Conservation (phyloP, 2,329 filamentous ascomycete genomes). For the Clarireedia homoeocarpa region DNA sequence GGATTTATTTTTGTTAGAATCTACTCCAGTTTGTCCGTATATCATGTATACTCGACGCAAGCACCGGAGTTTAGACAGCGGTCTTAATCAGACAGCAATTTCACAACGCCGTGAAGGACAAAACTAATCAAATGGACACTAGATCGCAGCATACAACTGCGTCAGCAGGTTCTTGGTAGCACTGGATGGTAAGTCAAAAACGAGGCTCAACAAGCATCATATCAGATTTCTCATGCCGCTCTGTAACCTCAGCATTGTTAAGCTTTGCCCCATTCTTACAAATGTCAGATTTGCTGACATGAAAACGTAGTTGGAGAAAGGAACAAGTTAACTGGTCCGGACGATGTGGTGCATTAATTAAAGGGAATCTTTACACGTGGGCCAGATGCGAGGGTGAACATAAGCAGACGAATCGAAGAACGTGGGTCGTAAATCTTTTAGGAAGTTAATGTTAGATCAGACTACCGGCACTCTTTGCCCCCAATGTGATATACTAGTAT, state of each 20-base stretch:
- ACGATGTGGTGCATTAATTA: constrained; percentile 4
- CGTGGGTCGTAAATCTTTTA: no score
- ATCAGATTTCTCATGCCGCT: neutral
- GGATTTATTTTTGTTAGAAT: neutral
- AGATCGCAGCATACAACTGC: constrained; percentile 72
- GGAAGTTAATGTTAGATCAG: no score
- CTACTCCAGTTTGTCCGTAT: no score
- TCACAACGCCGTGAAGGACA: neutral
- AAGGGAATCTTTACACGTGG: neutral
- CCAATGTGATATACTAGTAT: no score
- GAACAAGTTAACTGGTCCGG: constrained; percentile 20
- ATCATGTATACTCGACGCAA: neutral
- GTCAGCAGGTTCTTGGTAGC: constrained; percentile 79
- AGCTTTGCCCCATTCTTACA: no score
- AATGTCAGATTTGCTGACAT: no score
- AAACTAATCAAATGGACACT: neutral
- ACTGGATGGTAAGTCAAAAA: constrained; percentile 54
- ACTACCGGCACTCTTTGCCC: no score
- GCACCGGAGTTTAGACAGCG: no score
- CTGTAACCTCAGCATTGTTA: constrained; percentile 5
- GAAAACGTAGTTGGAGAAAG: constrained; percentile 24
- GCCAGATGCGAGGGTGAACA: neutral
- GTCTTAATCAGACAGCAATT: neutral
- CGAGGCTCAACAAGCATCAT: neutral
- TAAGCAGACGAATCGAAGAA: no score